Conservation (phyloP, 176 grass and related monocot species). For the Musa beccarii region DNA sequence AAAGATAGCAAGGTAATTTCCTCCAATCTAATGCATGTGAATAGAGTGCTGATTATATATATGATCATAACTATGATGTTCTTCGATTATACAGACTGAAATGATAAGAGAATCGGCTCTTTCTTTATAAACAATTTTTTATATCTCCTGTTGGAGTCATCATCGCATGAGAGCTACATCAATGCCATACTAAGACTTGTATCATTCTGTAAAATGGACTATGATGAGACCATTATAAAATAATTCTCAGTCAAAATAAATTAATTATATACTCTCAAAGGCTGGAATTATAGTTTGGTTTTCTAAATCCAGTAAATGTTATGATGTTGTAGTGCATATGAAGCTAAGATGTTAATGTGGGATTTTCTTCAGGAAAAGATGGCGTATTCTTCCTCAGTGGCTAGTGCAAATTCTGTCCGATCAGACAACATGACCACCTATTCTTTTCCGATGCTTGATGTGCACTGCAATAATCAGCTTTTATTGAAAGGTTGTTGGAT, state of each 20-base stretch:
- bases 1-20: conserved; percentile 70
- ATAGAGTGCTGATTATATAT: not conserved
- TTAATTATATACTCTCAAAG: not conserved
- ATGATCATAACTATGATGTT: not conserved
- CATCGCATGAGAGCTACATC: not conserved
- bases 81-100: not conserved
- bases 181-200: not conserved
- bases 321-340: conserved; percentile 16
- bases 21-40: not conserved
- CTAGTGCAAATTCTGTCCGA: conserved; percentile 40
- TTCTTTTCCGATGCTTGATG: conserved; percentile 45
- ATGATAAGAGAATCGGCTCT: not conserved
- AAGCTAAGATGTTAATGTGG: not conserved
- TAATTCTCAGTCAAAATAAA: not conserved
- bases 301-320: not conserved
- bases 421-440: conserved; percentile 34
- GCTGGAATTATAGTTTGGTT: not conserved
- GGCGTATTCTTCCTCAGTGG: conserved; percentile 25
- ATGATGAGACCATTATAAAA: not conserved
- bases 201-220: not conserved
- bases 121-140: not conserved
- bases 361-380: conserved; percentile 51
- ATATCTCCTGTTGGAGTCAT: not conserved
- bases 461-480: conserved; percentile 46
- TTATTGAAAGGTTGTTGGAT: conserved; percentile 38